phyloP scores from a whole-genome alignment of 2,329 filamentous ascomycete genomes.

The Nakataea oryzae region DNA sequence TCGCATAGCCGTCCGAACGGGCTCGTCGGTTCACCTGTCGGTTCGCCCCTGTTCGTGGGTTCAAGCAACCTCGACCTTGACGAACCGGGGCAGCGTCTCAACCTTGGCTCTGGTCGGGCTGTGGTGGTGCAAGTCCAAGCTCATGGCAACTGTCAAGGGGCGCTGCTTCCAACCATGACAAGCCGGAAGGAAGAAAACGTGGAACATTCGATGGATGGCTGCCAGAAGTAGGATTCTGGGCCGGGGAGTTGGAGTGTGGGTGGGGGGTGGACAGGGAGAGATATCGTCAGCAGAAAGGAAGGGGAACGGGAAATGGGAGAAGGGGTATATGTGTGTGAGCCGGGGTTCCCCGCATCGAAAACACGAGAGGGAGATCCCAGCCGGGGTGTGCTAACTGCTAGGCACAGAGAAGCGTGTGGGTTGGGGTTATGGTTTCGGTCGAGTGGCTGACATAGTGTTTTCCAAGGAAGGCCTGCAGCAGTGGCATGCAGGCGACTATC shows the following conservation, averaged over 20 bases:
- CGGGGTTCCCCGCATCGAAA: not conserved
- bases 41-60: not conserved
- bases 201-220: not conserved
- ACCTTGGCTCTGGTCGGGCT: not conserved
- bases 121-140: too few relatives aligned
- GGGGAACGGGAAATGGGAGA: not conserved
- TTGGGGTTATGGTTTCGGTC: not conserved
- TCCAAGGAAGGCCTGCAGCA: slow-evolving; percentile 2
- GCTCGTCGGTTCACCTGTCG: not conserved
- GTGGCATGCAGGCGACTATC: not conserved
- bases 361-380: not conserved
- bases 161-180: not conserved
- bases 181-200: not conserved
- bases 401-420: not conserved
- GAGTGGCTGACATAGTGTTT: not conserved
- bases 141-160: not conserved
- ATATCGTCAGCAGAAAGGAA: not conserved
- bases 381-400: not conserved
- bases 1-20: not conserved
- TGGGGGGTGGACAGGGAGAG: not conserved
- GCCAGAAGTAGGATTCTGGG: not conserved
- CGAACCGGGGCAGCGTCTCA: not conserved
- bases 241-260: not conserved
- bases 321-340: not conserved
- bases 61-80: not conserved